phyloP scores from a whole-genome alignment of 225 moss, liverwort and hornwort genomes.

The Neckera pumila region DNA sequence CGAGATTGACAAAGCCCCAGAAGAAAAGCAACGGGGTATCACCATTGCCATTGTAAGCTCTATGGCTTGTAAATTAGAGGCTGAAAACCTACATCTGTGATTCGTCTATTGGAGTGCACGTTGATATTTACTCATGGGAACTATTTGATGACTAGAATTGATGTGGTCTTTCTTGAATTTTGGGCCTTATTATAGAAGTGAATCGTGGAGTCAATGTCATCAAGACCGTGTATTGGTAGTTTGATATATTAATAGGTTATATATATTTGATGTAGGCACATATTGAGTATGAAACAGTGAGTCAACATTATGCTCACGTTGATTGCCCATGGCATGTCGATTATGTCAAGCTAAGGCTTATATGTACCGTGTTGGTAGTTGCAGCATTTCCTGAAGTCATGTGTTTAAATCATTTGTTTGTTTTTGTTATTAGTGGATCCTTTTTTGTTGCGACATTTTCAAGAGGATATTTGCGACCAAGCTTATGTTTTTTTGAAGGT shows the following conservation, averaged over 20 bases:
- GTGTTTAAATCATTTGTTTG: background rate
- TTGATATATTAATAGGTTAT: background rate
- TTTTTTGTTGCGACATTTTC: background rate
- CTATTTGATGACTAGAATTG: background rate
- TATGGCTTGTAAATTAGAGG: background rate
- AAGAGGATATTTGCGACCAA: background rate
- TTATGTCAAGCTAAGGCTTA: conserved; percentile 59
- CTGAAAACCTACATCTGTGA: background rate
- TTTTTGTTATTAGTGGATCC: background rate
- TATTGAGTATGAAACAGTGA: conserved; percentile 74
- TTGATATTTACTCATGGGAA: background rate
- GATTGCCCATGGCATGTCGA: conserved; percentile 89
- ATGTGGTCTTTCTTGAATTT: background rate
- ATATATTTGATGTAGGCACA: conserved; percentile 34
- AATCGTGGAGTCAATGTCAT: background rate
- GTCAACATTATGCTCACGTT: conserved; percentile 76
- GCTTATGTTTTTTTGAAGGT: background rate
- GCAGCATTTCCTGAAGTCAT: background rate
- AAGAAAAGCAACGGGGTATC: conserved; percentile 87
- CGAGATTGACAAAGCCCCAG: conserved; percentile 77
- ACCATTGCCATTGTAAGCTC: conserved; percentile 69
- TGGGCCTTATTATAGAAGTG: background rate
- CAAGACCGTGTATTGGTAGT: background rate
- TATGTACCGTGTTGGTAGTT: background rate
- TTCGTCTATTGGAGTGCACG: background rate